A percentile compares a stretch with the other conserved stretches of the same genome.
phyloP scores from a whole-genome alignment of 1,284 basidiomycete species.

The Trametes polyzona region DNA sequence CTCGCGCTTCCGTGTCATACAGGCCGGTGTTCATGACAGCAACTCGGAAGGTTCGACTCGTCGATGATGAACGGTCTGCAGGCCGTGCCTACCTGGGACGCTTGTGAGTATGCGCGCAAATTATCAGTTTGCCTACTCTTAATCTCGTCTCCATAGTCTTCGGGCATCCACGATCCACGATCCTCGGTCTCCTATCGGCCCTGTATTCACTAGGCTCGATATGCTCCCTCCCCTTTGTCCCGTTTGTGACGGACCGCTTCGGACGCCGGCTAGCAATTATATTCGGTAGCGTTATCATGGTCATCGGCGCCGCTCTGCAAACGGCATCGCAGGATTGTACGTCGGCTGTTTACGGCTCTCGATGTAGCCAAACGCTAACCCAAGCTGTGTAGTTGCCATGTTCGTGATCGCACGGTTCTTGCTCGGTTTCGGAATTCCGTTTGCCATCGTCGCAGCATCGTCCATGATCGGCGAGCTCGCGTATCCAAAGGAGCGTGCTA shows the following conservation, averaged over 20 bases:
- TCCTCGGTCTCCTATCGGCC: slow-evolving; percentile 55
- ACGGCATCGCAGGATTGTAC: slow-evolving; percentile 65
- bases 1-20: background rate
- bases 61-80: slow-evolving; percentile 69
- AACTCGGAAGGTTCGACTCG: slow-evolving; percentile 49
- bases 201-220: slow-evolving; percentile 61
- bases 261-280: slow-evolving; percentile 64
- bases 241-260: slow-evolving; percentile 64
- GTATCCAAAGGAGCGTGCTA: slow-evolving; percentile 54
- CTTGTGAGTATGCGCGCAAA: slow-evolving; percentile 40
- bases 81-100: slow-evolving; percentile 61
- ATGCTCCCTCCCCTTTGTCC: slow-evolving; percentile 61
- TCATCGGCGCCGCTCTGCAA: slow-evolving; percentile 65
- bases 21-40: background rate
- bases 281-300: slow-evolving; percentile 65
- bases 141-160: slow-evolving; percentile 44
- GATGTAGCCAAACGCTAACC: background rate
- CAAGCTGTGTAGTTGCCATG: slow-evolving; percentile 47
- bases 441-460: slow-evolving; percentile 53
- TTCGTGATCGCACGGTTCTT: slow-evolving; percentile 55
- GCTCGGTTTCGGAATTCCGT: slow-evolving; percentile 59
- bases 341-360: slow-evolving; percentile 6
- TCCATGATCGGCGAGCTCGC: slow-evolving; percentile 57
- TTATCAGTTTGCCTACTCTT: background rate
- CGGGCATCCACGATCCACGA: slow-evolving; percentile 49